A percentile compares a stretch with the other conserved stretches of the same genome.
Evolutionary conservation across 2,329 filamentous ascomycete species (phyloP).

Genomic region (Penicillium sp.): DNA sequence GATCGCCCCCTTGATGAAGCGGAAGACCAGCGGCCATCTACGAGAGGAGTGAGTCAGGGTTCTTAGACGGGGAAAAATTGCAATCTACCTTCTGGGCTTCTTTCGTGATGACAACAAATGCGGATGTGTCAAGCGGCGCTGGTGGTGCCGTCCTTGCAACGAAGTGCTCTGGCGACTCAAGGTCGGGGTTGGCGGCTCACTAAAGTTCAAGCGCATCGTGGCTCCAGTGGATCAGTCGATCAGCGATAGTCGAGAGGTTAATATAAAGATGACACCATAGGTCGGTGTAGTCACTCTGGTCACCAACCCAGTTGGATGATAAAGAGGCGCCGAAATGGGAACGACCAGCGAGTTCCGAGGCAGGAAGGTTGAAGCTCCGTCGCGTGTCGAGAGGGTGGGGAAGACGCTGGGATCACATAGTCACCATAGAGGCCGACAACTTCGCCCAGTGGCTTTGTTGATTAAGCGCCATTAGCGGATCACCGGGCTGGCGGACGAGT

Average conservation of each 20-base stretch:
- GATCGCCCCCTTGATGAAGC: constrained; percentile 67
- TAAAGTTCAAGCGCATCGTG: constrained; percentile 37
- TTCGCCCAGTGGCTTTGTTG: background rate
- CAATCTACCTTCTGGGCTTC: constrained; percentile 37
- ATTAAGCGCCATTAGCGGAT: background rate
- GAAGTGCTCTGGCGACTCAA: constrained; percentile 38
- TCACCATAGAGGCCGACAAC: constrained; percentile 3
- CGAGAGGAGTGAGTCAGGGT: background rate
- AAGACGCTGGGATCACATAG: constrained; percentile 4
- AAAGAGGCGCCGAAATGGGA: background rate
- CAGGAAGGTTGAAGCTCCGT: background rate
- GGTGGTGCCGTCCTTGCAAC: constrained; percentile 25
- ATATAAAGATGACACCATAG: background rate
- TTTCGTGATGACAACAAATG: constrained; percentile 36
- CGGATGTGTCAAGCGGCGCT: constrained; percentile 34
- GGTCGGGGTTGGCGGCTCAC: constrained; percentile 35
- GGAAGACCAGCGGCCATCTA: constrained; percentile 65
- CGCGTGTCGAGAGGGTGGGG: background rate
- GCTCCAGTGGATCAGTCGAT: constrained; percentile 1
- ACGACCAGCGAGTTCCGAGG: background rate
- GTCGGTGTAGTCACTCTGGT: background rate
- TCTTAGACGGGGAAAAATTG: background rate
- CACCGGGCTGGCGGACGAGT: background rate
- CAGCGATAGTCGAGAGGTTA: background rate
- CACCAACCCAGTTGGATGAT: background rate